Evolutionary conservation across 192 early-diverging fungal species (phyloP), one percentile per base, ranked within the genome.

Genomic region (Powellomyces hirtus): DNA sequence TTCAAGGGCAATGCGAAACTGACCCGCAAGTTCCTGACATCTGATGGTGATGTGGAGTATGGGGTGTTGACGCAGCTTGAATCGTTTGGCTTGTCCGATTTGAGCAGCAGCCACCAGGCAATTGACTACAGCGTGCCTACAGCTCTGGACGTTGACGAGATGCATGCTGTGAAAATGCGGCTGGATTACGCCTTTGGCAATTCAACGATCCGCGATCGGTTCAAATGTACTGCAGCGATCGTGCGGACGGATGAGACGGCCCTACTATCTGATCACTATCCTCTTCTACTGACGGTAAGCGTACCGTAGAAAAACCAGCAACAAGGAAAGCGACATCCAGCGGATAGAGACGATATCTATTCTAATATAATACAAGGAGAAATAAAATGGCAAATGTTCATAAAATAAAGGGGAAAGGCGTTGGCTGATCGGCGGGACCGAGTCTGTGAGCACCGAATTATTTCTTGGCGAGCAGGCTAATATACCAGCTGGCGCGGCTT

Each of bases 401-500:
- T n/a, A n/a, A n/a, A n/a, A n/a, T n/a, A n/a, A n/a, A n/a, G n/a
- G n/a, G n/a, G n/a, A n/a, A n/a, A n/a, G n/a, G n/a, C n/a, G n/a
- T n/a, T n/a, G n/a, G n/a, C n/a, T n/a, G n/a, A n/a, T n/a, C n/a
- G n/a, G n/a, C n/a, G n/a, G n/a, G n/a, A n/a, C n/a, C n/a, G n/a
- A n/a, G n/a, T n/a, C n/a, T n/a, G n/a, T n/a, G n/a, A n/a, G n/a
- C n/a, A n/a, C n/a, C n/a, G n/a, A n/a, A 38, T 35, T 62, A 67
- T 33, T 70, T 69, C 69, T 86, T 86, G 46, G 78, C 81, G 31
- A 86, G 70, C 49, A 86, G 72, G 61, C 71, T 79, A 49, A 86
- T 78, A 68, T 86, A 86, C 84, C 84, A 86, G 42, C 34, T 64
- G 36, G 8, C 51, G 16, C 37, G 38, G n/a, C 36, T 71, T 1